Percentiles rank a stretch among this genome's conserved stretches.
Evolutionary conservation across 345 rosid genomes (phyloP).

Genomic region (Lepidium aucheri): DNA sequence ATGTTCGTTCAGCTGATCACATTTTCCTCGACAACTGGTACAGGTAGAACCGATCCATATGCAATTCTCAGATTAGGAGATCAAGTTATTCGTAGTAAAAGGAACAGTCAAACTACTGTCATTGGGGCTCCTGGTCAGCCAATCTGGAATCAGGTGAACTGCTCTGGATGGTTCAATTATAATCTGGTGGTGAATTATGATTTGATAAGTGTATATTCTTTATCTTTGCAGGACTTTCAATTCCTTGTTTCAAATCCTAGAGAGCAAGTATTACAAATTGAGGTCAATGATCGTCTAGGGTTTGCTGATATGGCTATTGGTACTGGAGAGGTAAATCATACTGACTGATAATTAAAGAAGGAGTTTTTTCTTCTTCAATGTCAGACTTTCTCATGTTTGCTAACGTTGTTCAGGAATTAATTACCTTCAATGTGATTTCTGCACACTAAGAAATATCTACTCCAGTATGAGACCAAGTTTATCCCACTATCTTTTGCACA

Average conservation of each 20-base stretch:
- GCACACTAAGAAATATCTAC: background rate
- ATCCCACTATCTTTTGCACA: background rate
- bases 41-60: constrained; percentile 91
- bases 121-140: constrained; percentile 84
- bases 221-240: constrained; percentile 70
- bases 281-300: constrained; percentile 77
- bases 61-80: constrained; percentile 65
- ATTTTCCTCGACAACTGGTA: background rate
- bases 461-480: background rate
- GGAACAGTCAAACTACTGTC: constrained; percentile 86
- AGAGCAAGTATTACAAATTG: constrained; percentile 55
- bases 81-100: constrained; percentile 77
- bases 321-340: constrained; percentile 58
- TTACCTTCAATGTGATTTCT: background rate
- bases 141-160: constrained; percentile 84
- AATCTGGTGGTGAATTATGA: background rate
- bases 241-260: constrained; percentile 75
- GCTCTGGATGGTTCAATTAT: background rate
- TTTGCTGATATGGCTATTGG: constrained; percentile 61
- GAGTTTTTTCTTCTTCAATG: background rate
- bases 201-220: background rate
- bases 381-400: background rate
- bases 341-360: background rate
- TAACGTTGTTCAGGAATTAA: background rate
- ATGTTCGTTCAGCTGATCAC: background rate